These are phyloP conservation scores for Cordyceps fumosorosea DNA, from an alignment of 2,329 filamentous ascomycete species.

Conservation along the genomic window DNA sequence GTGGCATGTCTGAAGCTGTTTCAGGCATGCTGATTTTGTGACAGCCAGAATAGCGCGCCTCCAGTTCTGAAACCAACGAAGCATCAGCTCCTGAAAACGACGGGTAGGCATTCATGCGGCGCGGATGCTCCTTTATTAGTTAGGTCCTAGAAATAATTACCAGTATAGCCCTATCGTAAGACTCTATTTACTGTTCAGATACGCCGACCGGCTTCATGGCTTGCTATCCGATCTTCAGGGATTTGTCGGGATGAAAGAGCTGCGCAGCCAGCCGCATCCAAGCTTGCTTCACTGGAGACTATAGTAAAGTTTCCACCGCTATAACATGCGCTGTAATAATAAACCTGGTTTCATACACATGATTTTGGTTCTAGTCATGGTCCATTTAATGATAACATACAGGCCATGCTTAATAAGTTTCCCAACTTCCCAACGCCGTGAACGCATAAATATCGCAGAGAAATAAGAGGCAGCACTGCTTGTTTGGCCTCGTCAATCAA, in stretches of 20 bases:
- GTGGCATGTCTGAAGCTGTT: constrained; percentile 4
- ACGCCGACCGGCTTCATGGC: neutral
- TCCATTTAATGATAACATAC: neutral
- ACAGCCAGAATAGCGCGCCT: constrained; percentile 3
- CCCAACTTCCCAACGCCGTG: neutral
- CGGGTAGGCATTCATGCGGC: neutral
- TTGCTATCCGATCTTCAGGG: neutral
- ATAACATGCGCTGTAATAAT: neutral
- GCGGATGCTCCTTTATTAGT: neutral
- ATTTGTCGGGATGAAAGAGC: neutral
- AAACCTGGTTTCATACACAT: neutral
- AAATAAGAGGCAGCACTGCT: neutral
- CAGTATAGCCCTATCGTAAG: neutral
- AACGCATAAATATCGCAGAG: neutral
- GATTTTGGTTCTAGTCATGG: neutral
- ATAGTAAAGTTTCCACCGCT: neutral
- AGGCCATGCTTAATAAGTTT: neutral
- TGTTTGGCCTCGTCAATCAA: neutral
- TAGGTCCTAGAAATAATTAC: neutral
- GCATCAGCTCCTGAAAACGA: constrained; percentile 10
- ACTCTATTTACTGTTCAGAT: neutral
- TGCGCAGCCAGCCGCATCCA: too few relatives aligned
- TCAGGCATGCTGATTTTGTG: constrained; percentile 5
- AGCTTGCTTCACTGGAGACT: neutral
- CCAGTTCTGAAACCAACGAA: constrained; percentile 8